Base-by-base conservation (phyloP, 768 basidiomycete species). In the Macrolepiota fuliginosa region DNA sequence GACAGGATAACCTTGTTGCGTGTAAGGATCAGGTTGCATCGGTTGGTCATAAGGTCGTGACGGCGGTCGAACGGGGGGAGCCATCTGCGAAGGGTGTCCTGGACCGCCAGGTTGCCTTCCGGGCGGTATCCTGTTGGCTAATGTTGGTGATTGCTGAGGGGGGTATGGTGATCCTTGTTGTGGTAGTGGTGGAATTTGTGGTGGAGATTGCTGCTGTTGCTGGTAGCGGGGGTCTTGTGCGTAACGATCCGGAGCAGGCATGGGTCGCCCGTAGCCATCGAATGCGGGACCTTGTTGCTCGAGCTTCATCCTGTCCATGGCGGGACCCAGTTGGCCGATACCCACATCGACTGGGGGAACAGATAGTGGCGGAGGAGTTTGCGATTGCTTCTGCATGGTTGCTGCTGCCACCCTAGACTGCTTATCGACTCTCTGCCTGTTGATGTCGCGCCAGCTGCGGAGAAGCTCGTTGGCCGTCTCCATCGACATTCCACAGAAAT, bases 401-500 rank as follows among this genome's bases (percentile, higher is more conserved):
- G 45, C 35, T 15, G 35, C 45, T 12, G 50, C 58, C 12, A 29
- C 60, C n/a, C 54, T 54, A 19, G 58, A 59, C 36, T 61, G 60
- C 35, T 54, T 61, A 32, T 61, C 60, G 53, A 54, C 55, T 55
- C 54, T 61, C 25, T 89, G 85, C 67, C 81, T 83, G 73, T 98
- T 96, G 78, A 97, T 97, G 70, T 93, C 91, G 57, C 91, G 88
- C 84, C 92, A 89, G 73, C 95, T 90, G 54, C 89, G 86, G 54
- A 99, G 83, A 19, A 99, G 82, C 68, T 90, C 87, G 73, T 98
- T 98, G 52, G 97, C 96, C 39, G 93, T 96, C 75, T 98, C 96
- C 96, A 98, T 98, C 39, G 95, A 94, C 96, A 99, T 98, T 46
- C 97, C 97, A 70, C 97, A 99, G 76, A 99, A 98, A 75, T 99